Evolutionary conservation across 2,329 filamentous ascomycete genomes (phyloP).

Genomic region (Fusarium temperatum): DNA sequence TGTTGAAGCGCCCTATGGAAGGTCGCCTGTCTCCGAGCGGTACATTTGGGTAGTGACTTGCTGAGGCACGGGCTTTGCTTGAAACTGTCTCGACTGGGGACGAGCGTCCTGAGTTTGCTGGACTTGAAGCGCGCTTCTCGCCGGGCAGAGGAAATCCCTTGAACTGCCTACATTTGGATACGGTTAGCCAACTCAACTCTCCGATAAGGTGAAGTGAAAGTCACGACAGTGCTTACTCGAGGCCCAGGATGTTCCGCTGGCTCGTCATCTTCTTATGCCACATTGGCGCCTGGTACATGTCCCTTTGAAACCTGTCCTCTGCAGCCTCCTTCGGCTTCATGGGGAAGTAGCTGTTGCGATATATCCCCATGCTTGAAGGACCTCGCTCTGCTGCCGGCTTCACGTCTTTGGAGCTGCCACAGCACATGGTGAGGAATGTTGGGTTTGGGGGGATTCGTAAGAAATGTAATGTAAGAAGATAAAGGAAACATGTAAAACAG

Average conservation of each 20-base stretch:
- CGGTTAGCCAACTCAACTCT: not conserved
- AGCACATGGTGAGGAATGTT: not conserved
- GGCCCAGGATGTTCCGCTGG: not conserved
- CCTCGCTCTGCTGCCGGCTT: not conserved
- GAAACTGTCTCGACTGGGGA: not conserved
- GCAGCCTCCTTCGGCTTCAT: not conserved
- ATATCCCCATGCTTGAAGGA: not conserved
- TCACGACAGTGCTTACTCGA: not conserved
- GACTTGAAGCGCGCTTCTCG: not conserved
- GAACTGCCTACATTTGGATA: not conserved
- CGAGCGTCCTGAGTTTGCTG: not conserved
- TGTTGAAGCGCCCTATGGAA: not conserved
- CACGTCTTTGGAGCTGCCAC: not conserved
- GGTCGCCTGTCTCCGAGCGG: not conserved
- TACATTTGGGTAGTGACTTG: not conserved
- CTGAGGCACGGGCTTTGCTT: not conserved
- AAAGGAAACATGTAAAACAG: not conserved
- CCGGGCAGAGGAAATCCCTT: not conserved
- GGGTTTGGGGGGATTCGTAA: not conserved
- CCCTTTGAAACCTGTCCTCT: not conserved
- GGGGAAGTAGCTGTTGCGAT: not conserved
- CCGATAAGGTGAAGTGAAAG: not conserved
- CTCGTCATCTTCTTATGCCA: not conserved
- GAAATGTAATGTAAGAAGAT: too few relatives aligned
- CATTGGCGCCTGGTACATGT: not conserved